Percentiles rank a stretch among this genome's conserved stretches.
Conservation (phyloP, 768 basidiomycete genomes). For the Coprinellus aureogranulatus region DNA sequence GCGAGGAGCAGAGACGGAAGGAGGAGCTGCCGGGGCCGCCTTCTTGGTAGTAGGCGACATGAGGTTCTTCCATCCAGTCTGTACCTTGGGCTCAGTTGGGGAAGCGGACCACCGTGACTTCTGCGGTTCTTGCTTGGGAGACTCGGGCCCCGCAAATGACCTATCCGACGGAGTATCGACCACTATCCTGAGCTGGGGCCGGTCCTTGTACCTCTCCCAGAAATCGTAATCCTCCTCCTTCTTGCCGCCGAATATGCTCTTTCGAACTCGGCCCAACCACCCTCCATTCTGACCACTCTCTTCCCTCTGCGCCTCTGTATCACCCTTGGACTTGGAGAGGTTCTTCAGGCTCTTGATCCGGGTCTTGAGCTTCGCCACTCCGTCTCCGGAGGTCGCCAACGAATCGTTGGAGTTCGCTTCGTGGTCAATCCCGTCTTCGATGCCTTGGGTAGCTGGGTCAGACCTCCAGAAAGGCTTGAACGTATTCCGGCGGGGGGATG, state of each 20-base stretch:
- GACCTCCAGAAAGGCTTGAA: constrained; percentile 35
- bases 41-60: background rate
- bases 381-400: constrained; percentile 3
- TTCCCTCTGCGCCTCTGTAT: background rate
- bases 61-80: constrained; percentile 1
- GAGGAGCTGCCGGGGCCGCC: background rate
- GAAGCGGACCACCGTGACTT: constrained; percentile 15
- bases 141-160: background rate
- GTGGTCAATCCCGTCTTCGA: background rate
- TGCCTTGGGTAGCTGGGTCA: constrained; percentile 10
- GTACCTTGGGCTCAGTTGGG: background rate
- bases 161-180: constrained; percentile 8
- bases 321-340: constrained; percentile 28
- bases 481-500: constrained; percentile 34
- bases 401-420: background rate
- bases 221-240: constrained; percentile 17
- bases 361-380: constrained; percentile 41
- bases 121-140: background rate
- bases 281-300: constrained; percentile 11
- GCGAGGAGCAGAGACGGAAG: background rate
- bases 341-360: constrained; percentile 38
- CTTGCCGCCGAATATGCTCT: constrained; percentile 16
- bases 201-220: constrained; percentile 6
- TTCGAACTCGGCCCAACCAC: constrained; percentile 38
- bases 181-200: constrained; percentile 8